Evolutionary conservation across 176 grass and related monocot genomes (phyloP).

Genomic region (Microstegium vimineum): DNA sequence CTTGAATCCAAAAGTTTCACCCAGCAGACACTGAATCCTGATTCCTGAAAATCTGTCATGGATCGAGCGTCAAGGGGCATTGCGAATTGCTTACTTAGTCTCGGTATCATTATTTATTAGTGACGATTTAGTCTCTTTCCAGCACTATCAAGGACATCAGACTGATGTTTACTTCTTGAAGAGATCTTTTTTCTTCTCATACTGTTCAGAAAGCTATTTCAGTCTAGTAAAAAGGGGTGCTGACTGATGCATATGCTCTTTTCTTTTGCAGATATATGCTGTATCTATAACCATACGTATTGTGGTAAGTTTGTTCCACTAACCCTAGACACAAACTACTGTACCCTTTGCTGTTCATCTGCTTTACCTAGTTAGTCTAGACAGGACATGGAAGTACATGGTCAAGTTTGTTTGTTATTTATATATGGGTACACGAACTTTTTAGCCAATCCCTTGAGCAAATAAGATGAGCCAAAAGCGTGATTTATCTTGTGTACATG

Average conservation of each 20-base stretch:
- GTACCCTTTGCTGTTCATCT: not conserved
- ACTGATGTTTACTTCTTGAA: not conserved
- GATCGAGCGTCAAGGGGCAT: not conserved
- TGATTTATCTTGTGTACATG: not conserved
- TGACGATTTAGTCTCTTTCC: not conserved
- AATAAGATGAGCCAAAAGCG: not conserved
- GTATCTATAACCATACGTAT: slow-evolving; percentile 60
- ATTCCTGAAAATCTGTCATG: not conserved
- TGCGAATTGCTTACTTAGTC: not conserved
- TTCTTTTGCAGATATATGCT: slow-evolving; percentile 56
- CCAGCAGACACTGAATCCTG: not conserved
- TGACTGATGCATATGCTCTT: slow-evolving; percentile 5
- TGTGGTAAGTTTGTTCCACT: slow-evolving; percentile 54
- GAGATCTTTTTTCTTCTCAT: not conserved
- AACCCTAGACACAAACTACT: not conserved
- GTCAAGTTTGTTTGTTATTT: not conserved
- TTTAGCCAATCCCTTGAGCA: not conserved
- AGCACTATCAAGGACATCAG: not conserved
- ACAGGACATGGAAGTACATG: not conserved
- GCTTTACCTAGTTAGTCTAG: slow-evolving; percentile 6
- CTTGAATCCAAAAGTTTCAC: not conserved
- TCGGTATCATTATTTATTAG: not conserved
- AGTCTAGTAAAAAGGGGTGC: slow-evolving; percentile 6
- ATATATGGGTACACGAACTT: not conserved
- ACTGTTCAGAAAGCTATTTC: slow-evolving; percentile 7